phyloP scores from a whole-genome alignment of 768 basidiomycete genomes.

The Lentinula sp. region DNA sequence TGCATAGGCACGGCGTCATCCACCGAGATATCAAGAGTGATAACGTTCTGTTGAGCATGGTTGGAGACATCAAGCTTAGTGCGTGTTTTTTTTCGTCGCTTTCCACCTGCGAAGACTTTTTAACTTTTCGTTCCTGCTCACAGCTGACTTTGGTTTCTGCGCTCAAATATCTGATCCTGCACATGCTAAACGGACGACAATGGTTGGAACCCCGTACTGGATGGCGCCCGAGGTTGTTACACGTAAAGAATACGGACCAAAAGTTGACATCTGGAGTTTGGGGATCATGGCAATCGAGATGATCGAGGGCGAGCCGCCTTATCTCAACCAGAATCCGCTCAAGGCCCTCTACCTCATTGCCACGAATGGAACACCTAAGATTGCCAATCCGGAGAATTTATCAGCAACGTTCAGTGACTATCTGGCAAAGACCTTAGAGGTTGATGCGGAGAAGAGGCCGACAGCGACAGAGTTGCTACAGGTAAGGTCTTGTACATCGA shows the following conservation, averaged over 20 bases:
- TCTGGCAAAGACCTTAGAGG: conserved; percentile 81
- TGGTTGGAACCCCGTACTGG: conserved; percentile 99
- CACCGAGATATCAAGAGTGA: conserved; percentile 99
- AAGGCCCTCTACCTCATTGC: conserved; percentile 98
- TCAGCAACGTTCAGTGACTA: conserved; percentile 85
- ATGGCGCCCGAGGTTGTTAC: conserved; percentile 99
- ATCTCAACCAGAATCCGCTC: conserved; percentile 92
- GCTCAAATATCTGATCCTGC: conserved; percentile 91
- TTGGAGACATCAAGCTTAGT: conserved; percentile 98
- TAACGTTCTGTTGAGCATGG: conserved; percentile 88
- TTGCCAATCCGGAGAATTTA: conserved; percentile 79
- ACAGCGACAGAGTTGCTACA: conserved; percentile 75
- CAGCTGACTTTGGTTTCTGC: conserved; percentile 98
- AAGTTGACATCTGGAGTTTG: conserved; percentile 97
- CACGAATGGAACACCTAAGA: conserved; percentile 95
- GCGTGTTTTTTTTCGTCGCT: conserved; percentile 27
- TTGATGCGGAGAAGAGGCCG: conserved; percentile 92
- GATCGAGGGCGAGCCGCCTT: conserved; percentile 97
- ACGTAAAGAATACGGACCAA: conserved; percentile 94
- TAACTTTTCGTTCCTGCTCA: conserved; percentile 1
- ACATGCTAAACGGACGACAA: conserved; percentile 90
- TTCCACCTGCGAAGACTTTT: background rate
- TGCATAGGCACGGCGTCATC: conserved; percentile 95
- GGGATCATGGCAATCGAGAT: conserved; percentile 98
- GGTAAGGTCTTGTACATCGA: conserved; percentile 33